Evolutionary conservation across 2,329 filamentous ascomycete genomes (phyloP).

Genomic region (Hymenoscyphus occultus): DNA sequence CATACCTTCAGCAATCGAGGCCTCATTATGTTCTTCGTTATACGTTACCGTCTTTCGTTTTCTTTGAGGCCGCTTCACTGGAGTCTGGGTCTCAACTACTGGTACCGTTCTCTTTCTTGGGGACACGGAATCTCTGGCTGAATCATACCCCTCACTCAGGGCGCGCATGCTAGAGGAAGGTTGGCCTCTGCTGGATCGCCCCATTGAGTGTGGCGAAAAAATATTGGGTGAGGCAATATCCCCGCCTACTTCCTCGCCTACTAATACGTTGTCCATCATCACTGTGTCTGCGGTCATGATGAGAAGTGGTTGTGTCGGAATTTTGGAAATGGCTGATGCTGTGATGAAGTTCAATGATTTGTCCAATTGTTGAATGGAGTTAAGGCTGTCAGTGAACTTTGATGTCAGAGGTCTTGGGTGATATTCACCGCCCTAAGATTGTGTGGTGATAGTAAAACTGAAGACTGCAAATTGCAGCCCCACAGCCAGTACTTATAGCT

Average conservation of each 20-base stretch:
- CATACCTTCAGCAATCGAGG: constrained; percentile 34
- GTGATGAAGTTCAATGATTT: not conserved
- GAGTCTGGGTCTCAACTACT: not conserved
- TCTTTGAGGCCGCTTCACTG: not conserved
- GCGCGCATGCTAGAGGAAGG: not conserved
- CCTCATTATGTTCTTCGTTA: constrained; percentile 7
- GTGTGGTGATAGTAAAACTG: not conserved
- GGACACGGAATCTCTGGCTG: not conserved
- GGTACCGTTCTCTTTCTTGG: not conserved
- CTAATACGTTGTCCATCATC: not conserved
- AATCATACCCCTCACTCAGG: not conserved
- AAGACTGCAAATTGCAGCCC: not conserved
- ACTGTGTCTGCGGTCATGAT: not conserved
- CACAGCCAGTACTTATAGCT: not conserved
- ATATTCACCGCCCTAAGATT: not conserved
- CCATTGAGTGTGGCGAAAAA: not conserved
- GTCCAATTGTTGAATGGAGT: not conserved
- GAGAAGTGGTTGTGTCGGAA: not conserved
- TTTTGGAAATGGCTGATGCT: not conserved
- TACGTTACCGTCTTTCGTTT: not conserved
- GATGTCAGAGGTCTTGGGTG: not conserved
- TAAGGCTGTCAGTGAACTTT: not conserved
- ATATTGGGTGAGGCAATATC: not conserved
- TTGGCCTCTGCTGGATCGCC: not conserved
- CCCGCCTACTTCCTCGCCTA: not conserved